Percentiles rank a stretch among this genome's conserved stretches.
Conservation (phyloP, 257 asterid genomes). For the Fraxinus quadrangulata region DNA sequence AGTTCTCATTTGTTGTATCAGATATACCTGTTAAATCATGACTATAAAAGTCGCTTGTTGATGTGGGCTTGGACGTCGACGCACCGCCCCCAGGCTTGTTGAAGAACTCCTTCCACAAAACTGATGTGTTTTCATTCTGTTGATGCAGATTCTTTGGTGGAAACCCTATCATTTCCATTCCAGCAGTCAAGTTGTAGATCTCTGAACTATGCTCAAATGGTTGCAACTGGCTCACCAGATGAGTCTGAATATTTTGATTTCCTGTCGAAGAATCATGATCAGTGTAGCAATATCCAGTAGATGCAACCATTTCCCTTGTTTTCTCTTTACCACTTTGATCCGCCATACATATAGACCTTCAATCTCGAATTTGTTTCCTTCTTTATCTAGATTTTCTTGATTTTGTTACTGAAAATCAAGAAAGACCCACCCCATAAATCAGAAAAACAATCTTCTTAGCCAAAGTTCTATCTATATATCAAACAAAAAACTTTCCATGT, state of each 20-base stretch:
- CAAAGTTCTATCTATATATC: slow-evolving; percentile 19
- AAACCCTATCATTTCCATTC: slow-evolving; percentile 75
- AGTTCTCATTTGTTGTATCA: slow-evolving; percentile 29
- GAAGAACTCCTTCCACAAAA: slow-evolving; percentile 53
- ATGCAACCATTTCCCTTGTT: slow-evolving; percentile 36
- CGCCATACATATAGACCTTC: slow-evolving; percentile 37
- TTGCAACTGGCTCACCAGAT: slow-evolving; percentile 42
- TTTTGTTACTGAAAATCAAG: slow-evolving; percentile 25
- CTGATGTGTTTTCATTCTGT: slow-evolving; percentile 8
- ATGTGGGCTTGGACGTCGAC: slow-evolving; percentile 44
- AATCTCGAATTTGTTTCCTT: slow-evolving; percentile 4
- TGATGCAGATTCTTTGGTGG: slow-evolving; percentile 42
- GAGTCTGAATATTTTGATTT: slow-evolving; percentile 36
- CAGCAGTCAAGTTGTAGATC: slow-evolving; percentile 61
- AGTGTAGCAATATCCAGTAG: slow-evolving; percentile 49
- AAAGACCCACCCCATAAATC: slow-evolving; percentile 33
- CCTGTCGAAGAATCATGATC: slow-evolving; percentile 34
- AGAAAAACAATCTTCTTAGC: slow-evolving; percentile 13
- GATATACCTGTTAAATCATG: slow-evolving; percentile 34
- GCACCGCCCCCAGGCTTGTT: slow-evolving; percentile 29
- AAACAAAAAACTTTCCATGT: slow-evolving; percentile 23
- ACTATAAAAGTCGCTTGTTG: slow-evolving; percentile 32
- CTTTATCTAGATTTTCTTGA: slow-evolving; percentile 15
- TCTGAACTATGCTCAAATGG: slow-evolving; percentile 40
- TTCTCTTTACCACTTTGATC: slow-evolving; percentile 38